Base-by-base conservation (phyloP, 2,329 filamentous ascomycete genomes). In the Xylaria sp. region DNA sequence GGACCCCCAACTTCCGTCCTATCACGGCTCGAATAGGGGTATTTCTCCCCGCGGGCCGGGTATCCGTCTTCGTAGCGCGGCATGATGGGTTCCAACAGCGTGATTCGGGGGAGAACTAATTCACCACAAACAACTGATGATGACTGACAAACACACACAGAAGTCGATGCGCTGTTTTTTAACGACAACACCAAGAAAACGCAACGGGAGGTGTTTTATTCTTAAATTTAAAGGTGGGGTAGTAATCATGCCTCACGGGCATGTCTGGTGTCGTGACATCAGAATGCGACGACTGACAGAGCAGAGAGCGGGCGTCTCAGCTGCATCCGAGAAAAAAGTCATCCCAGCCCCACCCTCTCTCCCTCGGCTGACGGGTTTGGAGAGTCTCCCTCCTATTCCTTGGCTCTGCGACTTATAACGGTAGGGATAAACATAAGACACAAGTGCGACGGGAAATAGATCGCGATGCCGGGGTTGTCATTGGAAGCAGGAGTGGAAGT, bases 1-100 rank as follows among this genome's bases (percentile, higher is more conserved):
- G 52, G 49, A 30, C 53, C 16, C 3, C 48, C 58, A 16, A 13
- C 49, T 34, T 19, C 23, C 13, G 48, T 46, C 2, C 50, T 18
- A 9, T 10, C 59, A 19, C 54, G 54, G 5, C 52, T 57, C 35
- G 66, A 55, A 54, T 68, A 63, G 47, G 54, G 48, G 57, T 69
- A 67, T 16, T 66, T 59, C 10, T 65, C 65, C 9, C 66, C 63
- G 54, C 65, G 66, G 35, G 62, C 59, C 47, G 59, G 56, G 35
- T 60, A 56, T 30, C 50, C 59, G 58, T 68, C 65, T 35, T 68
- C 66, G 66, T 70, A 67, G 37, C 63, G 68, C 54, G 69, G 68
- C 69, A 71, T 71, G 23, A 13, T 59, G 10, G 4, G 58, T 37
- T 44, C 16, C 10, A 50, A 48, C 10, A 13, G 10, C 35, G 46